Evolutionary conservation across 2,329 filamentous ascomycete genomes (phyloP).

Genomic region (Colletotrichum gigasporum): DNA sequence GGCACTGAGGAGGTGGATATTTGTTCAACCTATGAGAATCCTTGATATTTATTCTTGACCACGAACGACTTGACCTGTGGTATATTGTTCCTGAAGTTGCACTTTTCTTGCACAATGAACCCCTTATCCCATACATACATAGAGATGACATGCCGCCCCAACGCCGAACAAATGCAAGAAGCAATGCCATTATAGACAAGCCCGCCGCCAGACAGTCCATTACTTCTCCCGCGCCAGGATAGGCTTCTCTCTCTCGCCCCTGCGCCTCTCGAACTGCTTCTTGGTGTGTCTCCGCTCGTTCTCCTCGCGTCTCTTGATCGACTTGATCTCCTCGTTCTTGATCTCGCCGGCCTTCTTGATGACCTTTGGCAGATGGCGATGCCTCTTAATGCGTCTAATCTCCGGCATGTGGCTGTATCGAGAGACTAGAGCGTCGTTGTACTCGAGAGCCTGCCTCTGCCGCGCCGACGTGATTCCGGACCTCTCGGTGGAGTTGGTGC

Average conservation of each 20-base stretch:
- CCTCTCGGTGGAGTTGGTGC: conserved; percentile 83
- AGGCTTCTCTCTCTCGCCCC: conserved; percentile 92
- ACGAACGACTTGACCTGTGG: conserved; percentile 12
- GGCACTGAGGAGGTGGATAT: neutral
- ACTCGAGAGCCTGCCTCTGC: conserved; percentile 89
- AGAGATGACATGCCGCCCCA: conserved; percentile 21
- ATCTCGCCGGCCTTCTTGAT: conserved; percentile 97
- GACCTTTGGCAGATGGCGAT: conserved; percentile 90
- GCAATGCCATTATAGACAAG: conserved; percentile 5
- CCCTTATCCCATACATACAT: conserved; percentile 12
- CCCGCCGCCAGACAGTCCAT: neutral
- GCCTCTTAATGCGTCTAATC: conserved; percentile 87
- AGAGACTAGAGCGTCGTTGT: conserved; percentile 84
- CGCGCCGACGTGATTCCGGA: conserved; percentile 86
- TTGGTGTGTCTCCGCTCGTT: conserved; percentile 92
- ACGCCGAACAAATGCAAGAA: conserved; percentile 34
- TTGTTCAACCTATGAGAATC: neutral
- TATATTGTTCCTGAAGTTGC: conserved; percentile 17
- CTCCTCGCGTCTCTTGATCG: conserved; percentile 91
- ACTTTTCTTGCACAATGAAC: conserved; percentile 28
- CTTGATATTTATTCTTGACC: neutral
- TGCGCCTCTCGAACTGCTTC: conserved; percentile 79
- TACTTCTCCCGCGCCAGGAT: conserved; percentile 74
- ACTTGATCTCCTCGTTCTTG: conserved; percentile 87
- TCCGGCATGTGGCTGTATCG: conserved; percentile 97